These are phyloP conservation scores for Nakazawaea wickerhamii DNA, from an alignment of 805 yeast species.

Conservation along the genomic window DNA sequence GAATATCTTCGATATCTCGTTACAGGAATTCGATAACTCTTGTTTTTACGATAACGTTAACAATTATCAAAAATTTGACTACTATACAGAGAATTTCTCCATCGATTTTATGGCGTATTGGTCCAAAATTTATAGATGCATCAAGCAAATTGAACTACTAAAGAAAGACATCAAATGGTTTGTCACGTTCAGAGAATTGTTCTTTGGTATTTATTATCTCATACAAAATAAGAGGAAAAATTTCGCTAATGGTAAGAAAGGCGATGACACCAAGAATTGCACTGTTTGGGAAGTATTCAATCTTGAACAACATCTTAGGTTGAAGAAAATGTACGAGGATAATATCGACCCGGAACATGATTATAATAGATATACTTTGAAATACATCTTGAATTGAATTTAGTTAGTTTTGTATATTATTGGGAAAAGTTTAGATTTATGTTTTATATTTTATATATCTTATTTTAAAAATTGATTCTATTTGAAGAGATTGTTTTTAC, in stretches of 20 bases:
- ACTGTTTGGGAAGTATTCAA: constrained; percentile 1
- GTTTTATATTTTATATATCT: no score
- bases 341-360: constrained; percentile 3
- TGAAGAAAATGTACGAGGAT: constrained; percentile 7
- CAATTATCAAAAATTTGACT: not conserved
- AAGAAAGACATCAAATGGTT: constrained; percentile 11
- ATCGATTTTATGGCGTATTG: not conserved
- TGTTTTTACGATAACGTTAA: constrained; percentile 7
- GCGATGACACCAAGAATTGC: not conserved
- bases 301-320: constrained; percentile 6
- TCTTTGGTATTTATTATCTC: constrained; percentile 5
- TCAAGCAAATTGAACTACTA: constrained; percentile 1
- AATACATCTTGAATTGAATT: constrained; percentile 9
- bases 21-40: constrained; percentile 8
- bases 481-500: no score
- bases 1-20: constrained; percentile 7
- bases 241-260: not conserved
- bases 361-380: constrained; percentile 4
- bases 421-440: no score
- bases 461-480: no score
- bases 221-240: constrained; percentile 4
- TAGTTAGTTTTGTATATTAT: not conserved
- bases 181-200: constrained; percentile 4
- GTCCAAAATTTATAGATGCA: not conserved
- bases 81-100: not conserved